A percentile compares a stretch with the other conserved stretches of the same genome.
phyloP scores from a whole-genome alignment of 495 filamentous ascomycete genomes.

The Ramalina intermedia region DNA sequence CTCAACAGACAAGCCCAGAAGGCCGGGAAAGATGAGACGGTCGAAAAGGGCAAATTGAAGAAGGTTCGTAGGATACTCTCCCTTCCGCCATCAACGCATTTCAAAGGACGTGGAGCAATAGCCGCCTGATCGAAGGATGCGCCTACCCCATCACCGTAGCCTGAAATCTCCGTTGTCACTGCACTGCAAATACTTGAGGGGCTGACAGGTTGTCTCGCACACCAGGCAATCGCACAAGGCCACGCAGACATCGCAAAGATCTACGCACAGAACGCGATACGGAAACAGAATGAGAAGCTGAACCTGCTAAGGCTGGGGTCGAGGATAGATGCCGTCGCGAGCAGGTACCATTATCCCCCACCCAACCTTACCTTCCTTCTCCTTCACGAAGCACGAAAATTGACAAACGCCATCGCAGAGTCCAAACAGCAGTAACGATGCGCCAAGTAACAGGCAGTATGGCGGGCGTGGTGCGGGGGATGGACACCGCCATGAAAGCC shows the following conservation, averaged over 20 bases:
- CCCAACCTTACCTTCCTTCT: background rate
- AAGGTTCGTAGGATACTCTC: conserved; percentile 33
- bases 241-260: conserved; percentile 66
- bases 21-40: conserved; percentile 67
- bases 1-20: conserved; percentile 68
- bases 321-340: conserved; percentile 47
- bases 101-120: background rate
- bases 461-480: conserved; percentile 48
- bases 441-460: conserved; percentile 47
- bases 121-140: background rate
- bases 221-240: conserved; percentile 43
- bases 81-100: background rate
- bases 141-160: background rate
- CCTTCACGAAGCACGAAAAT: background rate
- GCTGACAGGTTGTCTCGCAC: background rate
- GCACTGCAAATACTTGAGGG: background rate
- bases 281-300: conserved; percentile 56
- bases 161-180: background rate
- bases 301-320: conserved; percentile 45
- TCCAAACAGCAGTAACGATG: conserved; percentile 56
- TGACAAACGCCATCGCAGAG: conserved; percentile 15
- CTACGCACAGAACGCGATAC: conserved; percentile 72
- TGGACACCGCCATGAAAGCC: conserved; percentile 48
- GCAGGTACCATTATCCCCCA: conserved; percentile 6
- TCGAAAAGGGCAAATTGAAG: conserved; percentile 71